Base-by-base conservation (phyloP, 208 protist species). In the Lotmaria passim region DNA sequence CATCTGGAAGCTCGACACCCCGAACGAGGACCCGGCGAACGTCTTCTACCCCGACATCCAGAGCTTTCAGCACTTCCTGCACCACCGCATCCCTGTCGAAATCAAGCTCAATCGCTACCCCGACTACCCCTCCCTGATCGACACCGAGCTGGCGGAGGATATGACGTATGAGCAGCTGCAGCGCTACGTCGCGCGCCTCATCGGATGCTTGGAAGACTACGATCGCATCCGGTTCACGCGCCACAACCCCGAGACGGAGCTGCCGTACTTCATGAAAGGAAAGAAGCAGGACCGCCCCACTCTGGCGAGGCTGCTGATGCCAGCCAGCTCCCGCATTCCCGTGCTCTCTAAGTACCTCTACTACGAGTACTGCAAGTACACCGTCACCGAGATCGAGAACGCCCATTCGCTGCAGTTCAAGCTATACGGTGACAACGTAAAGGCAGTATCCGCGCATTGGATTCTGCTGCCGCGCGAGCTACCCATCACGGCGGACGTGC, bases 141-240 rank as follows among this genome's bases (percentile, higher is more conserved):
- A 75, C 38, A 90, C 87, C 14, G 78, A 91, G 64, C 56, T 96
- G 21, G 84, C 85, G 24, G 86, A 89, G 31, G 86, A 91, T 53
- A 93, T 94, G 87, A 90, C 85, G 41, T 96, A 96, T 66, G 87
- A 94, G 72, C 91, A 96, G 75, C 89, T 96, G 23, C 91, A 96
- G 69, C 84, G 88, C 19, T 94, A 93, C 62, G 85, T 91, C 17
- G 91, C 87, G 38, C 70, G 70, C 7, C 77, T 93, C 34, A 87
- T 96, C 59, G 86, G 86, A 24, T 79, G 86, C 33, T 50, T 74
- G 15, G 56, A 71, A n/a, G 79, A 91, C 66, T 93, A 88, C 75
- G 91, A 96, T 73, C 79, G 81, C 57, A 79, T 96, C 63, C 86
- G 91, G 50, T 96, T 96, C 75, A 93, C 89, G 15, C 82, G 90